These are phyloP conservation scores for Cucurbita ficifolia DNA, from an alignment of 306 rosid species.

Conservation along the genomic window DNA sequence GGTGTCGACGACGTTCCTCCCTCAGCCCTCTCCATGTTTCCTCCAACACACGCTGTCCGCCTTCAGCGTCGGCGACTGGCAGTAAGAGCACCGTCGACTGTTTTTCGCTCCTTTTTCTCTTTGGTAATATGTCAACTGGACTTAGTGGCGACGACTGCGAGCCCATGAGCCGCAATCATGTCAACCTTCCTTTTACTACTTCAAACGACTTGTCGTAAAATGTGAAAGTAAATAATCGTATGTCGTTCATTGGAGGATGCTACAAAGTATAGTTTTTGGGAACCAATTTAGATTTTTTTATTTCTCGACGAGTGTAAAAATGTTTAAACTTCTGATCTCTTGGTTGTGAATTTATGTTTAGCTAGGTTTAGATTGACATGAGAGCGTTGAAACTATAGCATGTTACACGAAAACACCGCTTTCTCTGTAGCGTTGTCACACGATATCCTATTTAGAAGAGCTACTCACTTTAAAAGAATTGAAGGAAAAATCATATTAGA, in stretches of 20 bases:
- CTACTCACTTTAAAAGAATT: too few relatives aligned
- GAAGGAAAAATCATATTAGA: not conserved
- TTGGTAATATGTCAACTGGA: not conserved
- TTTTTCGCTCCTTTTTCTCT: not conserved
- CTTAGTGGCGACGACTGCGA: not conserved
- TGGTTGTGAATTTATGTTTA: too few relatives aligned
- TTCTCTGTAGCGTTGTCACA: too few relatives aligned
- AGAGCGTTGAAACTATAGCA: too few relatives aligned
- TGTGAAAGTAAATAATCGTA: not conserved
- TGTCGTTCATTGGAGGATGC: not conserved
- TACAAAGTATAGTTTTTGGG: too few relatives aligned
- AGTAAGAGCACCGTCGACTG: not conserved
- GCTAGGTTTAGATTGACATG: too few relatives aligned
- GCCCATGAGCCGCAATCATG: not conserved
- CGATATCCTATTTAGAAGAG: too few relatives aligned
- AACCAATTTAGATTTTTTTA: too few relatives aligned
- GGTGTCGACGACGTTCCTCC: not conserved
- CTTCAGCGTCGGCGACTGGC: conserved; percentile 1
- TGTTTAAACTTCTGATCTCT: not conserved
- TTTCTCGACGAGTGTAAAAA: too few relatives aligned
- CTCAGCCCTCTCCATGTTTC: conserved; percentile 10
- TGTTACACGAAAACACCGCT: too few relatives aligned
- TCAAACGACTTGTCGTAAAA: not conserved
- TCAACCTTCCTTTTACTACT: not conserved
- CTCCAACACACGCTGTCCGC: not conserved